phyloP scores from a whole-genome alignment of 225 moss, liverwort and hornwort species.

The Sphagnum contortum region DNA sequence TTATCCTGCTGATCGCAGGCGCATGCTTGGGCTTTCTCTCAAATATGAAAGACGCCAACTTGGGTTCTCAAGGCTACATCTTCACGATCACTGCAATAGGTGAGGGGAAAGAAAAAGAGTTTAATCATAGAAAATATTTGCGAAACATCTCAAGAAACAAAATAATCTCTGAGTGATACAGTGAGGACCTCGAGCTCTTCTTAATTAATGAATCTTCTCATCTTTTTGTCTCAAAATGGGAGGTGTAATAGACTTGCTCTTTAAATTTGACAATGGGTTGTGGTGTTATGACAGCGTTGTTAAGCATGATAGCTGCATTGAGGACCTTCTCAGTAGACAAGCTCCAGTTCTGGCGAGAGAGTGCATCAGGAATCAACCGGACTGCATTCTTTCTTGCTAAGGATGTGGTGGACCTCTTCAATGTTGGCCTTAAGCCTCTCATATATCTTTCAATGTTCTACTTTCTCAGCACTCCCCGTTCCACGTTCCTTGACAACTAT shows the following conservation, averaged over 20 bases:
- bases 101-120: constrained; percentile 1
- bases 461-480: constrained; percentile 82
- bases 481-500: constrained; percentile 57
- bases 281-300: constrained; percentile 42
- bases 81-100: constrained; percentile 46
- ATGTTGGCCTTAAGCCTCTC: constrained; percentile 61
- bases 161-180: too few relatives aligned
- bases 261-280: neutral
- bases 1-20: constrained; percentile 88
- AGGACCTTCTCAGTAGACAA: constrained; percentile 80
- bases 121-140: neutral
- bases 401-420: constrained; percentile 74
- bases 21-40: constrained; percentile 72
- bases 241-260: too few relatives aligned
- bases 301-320: constrained; percentile 88
- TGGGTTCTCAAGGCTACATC: constrained; percentile 70
- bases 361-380: constrained; percentile 87
- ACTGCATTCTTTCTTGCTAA: constrained; percentile 77
- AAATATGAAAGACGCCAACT: constrained; percentile 52
- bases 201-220: too few relatives aligned
- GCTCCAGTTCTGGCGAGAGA: constrained; percentile 86
- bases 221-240: too few relatives aligned
- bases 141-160: too few relatives aligned
- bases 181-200: too few relatives aligned
- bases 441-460: constrained; percentile 92